Evolutionary conservation across 2,329 filamentous ascomycete genomes (phyloP), one percentile per base, ranked within the genome.

Genomic region (Ophiostoma himal-ulmi): DNA sequence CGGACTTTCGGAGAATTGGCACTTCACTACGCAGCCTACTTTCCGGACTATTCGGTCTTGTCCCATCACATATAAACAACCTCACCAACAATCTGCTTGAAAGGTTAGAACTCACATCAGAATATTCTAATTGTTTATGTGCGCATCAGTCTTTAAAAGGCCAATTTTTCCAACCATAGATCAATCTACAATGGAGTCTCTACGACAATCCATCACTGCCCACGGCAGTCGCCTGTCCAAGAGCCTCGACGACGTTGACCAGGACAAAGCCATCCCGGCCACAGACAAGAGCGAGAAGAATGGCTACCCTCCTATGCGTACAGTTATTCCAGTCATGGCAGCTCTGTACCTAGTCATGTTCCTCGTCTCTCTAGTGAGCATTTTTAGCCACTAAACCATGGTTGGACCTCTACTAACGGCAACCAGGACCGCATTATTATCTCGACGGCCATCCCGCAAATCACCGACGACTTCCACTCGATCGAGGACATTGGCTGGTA

Each of bases 351-450:
- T 57, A 10, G 52, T 22, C 52, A 57, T 57, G 52, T 57, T 57
- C 17, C 52, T 57, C 6, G 52, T 57, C 3, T 57, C 52, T 57
- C 22, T 57, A 13, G 52, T 57, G 10, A 57, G 52, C 14, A 22
- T 6, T n/a, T n/a, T 2, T 14, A 14, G 17, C 14, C 14, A 44
- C 41, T 1, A 4, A 44, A 17, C 20, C 13, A 44, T 44, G 4
- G 13, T 44, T 44, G 13, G 14, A 14, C 41, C 10, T 39, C 10
- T 39, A 54, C 34, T 68, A 20, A 39, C 37, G 17, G 10, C 17
- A 48, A 44, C 44, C 17, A 77, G 77, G 78, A 80, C 72, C 76
- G 73, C 79, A 78, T 69, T 8, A 80, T 80, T 69, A 77, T 81
- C 52, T 75, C 78, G 13, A 81, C 79, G 69, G 72, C 72, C 5